Evolutionary conservation across 129 eudicot species (phyloP).

Genomic region (Arctium lappa): DNA sequence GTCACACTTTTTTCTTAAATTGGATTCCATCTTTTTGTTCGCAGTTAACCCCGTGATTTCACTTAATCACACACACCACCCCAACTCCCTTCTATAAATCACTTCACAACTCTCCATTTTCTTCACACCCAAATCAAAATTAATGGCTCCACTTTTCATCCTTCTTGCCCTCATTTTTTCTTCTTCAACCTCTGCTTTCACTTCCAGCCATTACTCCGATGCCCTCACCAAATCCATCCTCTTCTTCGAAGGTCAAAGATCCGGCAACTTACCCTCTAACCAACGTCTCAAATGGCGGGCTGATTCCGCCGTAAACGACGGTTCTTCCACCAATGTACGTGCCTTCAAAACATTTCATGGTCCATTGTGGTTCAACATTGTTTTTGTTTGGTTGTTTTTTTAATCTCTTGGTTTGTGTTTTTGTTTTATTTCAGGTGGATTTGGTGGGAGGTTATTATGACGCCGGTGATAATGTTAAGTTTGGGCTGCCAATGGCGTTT

Average conservation of each 20-base stretch:
- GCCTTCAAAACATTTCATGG: background rate
- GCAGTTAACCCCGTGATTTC: constrained; percentile 75
- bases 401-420: background rate
- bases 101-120: background rate
- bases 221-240: constrained; percentile 80
- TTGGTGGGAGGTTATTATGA: constrained; percentile 91
- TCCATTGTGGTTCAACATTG: background rate
- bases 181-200: constrained; percentile 48
- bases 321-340: constrained; percentile 64
- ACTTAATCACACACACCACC: constrained; percentile 15
- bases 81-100: constrained; percentile 22
- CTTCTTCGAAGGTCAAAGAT: constrained; percentile 88
- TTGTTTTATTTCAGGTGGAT: constrained; percentile 51
- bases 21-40: constrained; percentile 23
- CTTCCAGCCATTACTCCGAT: constrained; percentile 48
- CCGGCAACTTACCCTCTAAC: constrained; percentile 61
- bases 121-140: constrained; percentile 22
- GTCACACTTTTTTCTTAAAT: constrained; percentile 22
- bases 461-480: constrained; percentile 93
- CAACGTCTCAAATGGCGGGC: constrained; percentile 82
- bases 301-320: constrained; percentile 79
- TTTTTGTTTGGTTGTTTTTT: background rate
- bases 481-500: constrained; percentile 95
- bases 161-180: constrained; percentile 18
- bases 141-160: constrained; percentile 21